Conservation (phyloP, 208 protist species). For the Trypanosoma caninum region DNA sequence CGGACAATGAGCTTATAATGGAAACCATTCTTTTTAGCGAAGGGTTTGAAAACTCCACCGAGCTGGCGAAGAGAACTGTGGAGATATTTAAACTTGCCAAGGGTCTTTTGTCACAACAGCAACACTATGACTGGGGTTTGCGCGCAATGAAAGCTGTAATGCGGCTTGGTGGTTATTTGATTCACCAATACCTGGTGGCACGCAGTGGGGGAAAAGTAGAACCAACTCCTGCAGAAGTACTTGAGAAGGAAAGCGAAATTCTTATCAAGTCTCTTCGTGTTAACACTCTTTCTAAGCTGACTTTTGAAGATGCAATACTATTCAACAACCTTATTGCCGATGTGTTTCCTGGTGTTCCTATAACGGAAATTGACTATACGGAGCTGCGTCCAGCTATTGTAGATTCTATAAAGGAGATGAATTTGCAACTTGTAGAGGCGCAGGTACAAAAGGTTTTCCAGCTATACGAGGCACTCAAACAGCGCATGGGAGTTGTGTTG, state of each 20-base stretch:
- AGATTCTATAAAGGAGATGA: conserved; percentile 85
- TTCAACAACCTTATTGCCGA: conserved; percentile 96
- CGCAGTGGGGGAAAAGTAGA: conserved; percentile 66
- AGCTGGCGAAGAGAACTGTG: conserved; percentile 92
- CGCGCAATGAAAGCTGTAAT: conserved; percentile 97
- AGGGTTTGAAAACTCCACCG: conserved; percentile 95
- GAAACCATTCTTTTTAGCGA: conserved; percentile 98
- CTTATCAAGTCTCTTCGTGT: conserved; percentile 96
- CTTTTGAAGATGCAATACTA: conserved; percentile 91
- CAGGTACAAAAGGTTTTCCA: conserved; percentile 95
- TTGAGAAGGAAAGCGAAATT: conserved; percentile 90
- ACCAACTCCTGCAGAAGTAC: conserved; percentile 51
- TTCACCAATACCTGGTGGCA: conserved; percentile 85
- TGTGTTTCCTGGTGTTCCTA: conserved; percentile 91
- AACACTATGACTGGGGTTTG: conserved; percentile 99
- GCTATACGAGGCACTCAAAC: conserved; percentile 95
- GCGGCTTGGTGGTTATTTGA: conserved; percentile 87
- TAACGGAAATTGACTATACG: conserved; percentile 92
- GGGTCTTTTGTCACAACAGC: conserved; percentile 95
- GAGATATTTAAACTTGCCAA: conserved; percentile 92
- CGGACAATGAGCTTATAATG: conserved; percentile 97
- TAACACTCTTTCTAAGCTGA: conserved; percentile 98
- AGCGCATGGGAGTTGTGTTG: conserved; percentile 98
- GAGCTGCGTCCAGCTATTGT: conserved; percentile 90
- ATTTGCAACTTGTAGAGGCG: conserved; percentile 82